phyloP scores from a whole-genome alignment of 75 land plant genomes.

The Pinus albicaulis region DNA sequence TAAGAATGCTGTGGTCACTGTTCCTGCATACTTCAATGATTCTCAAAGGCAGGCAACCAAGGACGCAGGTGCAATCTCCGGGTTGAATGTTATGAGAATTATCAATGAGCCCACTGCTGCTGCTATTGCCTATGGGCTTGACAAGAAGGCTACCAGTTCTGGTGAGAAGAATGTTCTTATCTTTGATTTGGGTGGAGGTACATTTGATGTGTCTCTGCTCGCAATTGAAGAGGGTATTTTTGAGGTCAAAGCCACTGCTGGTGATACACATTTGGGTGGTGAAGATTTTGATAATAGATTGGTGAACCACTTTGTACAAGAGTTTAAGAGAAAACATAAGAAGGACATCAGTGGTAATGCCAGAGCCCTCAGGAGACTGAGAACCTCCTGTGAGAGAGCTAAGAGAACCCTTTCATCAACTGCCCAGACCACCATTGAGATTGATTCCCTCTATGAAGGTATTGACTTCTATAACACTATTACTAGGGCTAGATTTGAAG shows the following conservation, averaged over 20 bases:
- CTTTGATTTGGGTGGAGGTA: slow-evolving; percentile 69
- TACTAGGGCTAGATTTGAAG: slow-evolving; percentile 41
- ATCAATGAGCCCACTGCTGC: slow-evolving; percentile 71
- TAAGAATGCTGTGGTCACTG: slow-evolving; percentile 27
- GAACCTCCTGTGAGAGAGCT: slow-evolving; percentile 43
- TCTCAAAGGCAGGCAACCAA: slow-evolving; percentile 16
- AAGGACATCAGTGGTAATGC: slow-evolving; percentile 37
- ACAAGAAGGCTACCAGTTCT: slow-evolving; percentile 66
- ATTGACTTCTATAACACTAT: slow-evolving; percentile 29
- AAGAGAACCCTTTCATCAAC: slow-evolving; percentile 44
- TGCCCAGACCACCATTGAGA: slow-evolving; percentile 41
- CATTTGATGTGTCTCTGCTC: slow-evolving; percentile 72
- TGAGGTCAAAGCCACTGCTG: slow-evolving; percentile 71
- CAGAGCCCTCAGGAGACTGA: slow-evolving; percentile 32
- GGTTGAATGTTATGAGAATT: slow-evolving; percentile 20
- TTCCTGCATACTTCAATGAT: slow-evolving; percentile 8
- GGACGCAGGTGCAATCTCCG: slow-evolving; percentile 13
- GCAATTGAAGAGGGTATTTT: slow-evolving; percentile 80
- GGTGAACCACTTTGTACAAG: slow-evolving; percentile 27
- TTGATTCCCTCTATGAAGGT: slow-evolving; percentile 41
- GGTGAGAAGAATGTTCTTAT: slow-evolving; percentile 77
- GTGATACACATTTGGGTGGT: slow-evolving; percentile 71
- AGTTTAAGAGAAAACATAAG: slow-evolving; percentile 34
- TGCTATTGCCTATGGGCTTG: slow-evolving; percentile 81
- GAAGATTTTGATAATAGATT: slow-evolving; percentile 13